These are phyloP conservation scores for Apodospora peruviana DNA, from an alignment of 495 filamentous ascomycete species.

Conservation along the genomic window DNA sequence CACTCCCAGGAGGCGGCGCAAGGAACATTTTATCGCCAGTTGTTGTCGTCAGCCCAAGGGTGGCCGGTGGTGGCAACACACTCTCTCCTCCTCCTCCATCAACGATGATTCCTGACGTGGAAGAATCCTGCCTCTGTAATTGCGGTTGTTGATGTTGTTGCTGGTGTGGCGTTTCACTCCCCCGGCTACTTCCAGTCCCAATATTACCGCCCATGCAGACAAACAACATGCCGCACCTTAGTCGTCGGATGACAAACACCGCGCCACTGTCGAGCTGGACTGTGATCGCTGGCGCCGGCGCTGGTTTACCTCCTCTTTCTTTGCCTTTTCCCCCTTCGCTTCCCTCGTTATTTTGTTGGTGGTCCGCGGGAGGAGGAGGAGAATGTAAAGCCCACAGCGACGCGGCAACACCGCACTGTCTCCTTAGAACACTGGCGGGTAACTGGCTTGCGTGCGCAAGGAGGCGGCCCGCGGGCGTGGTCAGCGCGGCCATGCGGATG, in stretches of 20 bases:
- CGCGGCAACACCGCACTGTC: slow-evolving; percentile 44
- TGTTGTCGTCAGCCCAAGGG: not conserved
- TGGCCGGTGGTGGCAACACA: not conserved
- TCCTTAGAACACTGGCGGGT: slow-evolving; percentile 35
- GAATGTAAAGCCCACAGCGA: slow-evolving; percentile 39
- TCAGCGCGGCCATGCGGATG: slow-evolving; percentile 37
- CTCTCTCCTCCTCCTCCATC: not conserved
- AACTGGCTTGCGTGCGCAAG: slow-evolving; percentile 42
- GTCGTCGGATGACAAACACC: slow-evolving; percentile 41
- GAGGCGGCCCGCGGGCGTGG: slow-evolving; percentile 42
- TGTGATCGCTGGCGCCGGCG: slow-evolving; percentile 32
- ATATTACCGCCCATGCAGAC: slow-evolving; percentile 42
- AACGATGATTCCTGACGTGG: no score
- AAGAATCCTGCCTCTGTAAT: no score
- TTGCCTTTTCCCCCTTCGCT: not conserved
- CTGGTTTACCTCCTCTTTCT: not conserved
- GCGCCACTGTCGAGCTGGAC: slow-evolving; percentile 40
- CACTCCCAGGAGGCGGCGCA: not conserved
- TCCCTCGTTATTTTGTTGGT: slow-evolving; percentile 5
- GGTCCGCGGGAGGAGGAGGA: slow-evolving; percentile 10
- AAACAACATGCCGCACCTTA: slow-evolving; percentile 47
- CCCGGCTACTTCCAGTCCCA: no score
- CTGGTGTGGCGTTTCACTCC: no score
- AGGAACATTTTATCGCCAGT: not conserved
- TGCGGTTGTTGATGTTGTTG: not conserved